Base-by-base conservation (phyloP, 768 basidiomycete species). In the Flagelloscypha sp. region DNA sequence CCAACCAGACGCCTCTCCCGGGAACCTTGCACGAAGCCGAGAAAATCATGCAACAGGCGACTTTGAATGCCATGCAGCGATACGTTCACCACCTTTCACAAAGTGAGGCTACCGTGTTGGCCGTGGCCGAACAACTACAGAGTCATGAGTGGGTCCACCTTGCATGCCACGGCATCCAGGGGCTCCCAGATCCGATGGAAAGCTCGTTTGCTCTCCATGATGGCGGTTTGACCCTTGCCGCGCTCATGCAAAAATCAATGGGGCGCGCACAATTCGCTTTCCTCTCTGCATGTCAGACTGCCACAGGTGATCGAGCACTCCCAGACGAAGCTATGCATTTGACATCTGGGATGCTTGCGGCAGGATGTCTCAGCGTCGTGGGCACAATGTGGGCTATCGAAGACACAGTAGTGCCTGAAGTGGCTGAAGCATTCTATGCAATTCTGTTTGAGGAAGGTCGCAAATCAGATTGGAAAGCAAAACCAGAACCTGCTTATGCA, bases 301-400 rank as follows among this genome's bases (percentile, higher is more conserved):
- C 52, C n/a, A 44, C 36, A 11, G 52, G 56, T 2, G 48, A 56
- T 16, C 30, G 3, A 15, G 23, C 38, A 7, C 43, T 37, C 1
- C 49, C 56, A 2, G 55, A 53, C 7, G 57, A 56, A 27, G 48
- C 49, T 16, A 31, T 56, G 5, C 58, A 59, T 35, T 47, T 59
- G 20, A 48, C 53, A 5, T 54, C 58, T 5, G 54, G 48, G 3
- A 30, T 58, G 43, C 49, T 58, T 13, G 52, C 51, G 36, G 42
- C 47, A 2, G 61, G 59, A 5, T 52, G 52, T 9, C 47, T 46
- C 27, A 54, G 59, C 15, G 54, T 57, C 24, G n/a, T 62, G 5
- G 61, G 54, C 6, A 55, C 59, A 1, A 45, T 59, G 24, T 62
- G 61, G 59, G 41, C 56, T 3, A 55, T 61, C 0, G 46, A 49